These are phyloP conservation scores for Graphilbum ipis-grandicollis DNA, from an alignment of 2,329 filamentous ascomycete species.

Conservation along the genomic window DNA sequence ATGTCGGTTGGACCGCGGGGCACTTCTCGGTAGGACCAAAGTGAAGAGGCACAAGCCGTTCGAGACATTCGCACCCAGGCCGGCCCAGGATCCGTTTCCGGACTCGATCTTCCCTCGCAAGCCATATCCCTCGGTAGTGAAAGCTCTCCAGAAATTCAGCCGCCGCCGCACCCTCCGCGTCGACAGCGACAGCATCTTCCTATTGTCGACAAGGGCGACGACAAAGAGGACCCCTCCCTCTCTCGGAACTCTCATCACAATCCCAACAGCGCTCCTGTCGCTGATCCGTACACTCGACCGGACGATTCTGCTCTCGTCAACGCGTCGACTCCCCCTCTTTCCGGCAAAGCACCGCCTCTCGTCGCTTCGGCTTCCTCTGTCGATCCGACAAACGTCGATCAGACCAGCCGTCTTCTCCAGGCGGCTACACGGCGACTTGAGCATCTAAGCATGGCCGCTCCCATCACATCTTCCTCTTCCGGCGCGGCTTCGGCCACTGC, in stretches of 20 bases:
- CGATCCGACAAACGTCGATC: neutral
- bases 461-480: constrained; percentile 2
- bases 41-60: constrained; percentile 1
- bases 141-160: neutral
- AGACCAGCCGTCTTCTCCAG: neutral
- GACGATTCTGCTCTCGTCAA: neutral
- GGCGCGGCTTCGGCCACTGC: neutral
- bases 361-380: neutral
- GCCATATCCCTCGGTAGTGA: neutral
- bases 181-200: neutral
- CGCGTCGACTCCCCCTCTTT: neutral
- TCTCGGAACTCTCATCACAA: too few relatives aligned
- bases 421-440: neutral
- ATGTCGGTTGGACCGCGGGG: constrained; percentile 1
- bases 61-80: constrained; percentile 1
- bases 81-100: neutral
- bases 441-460: constrained; percentile 4
- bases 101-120: neutral
- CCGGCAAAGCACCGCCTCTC: too few relatives aligned
- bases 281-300: too few relatives aligned
- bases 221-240: too few relatives aligned
- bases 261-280: too few relatives aligned
- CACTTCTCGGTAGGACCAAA: constrained; percentile 3
- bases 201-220: too few relatives aligned
- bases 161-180: neutral